Evolutionary conservation across 1,139 yeast species (phyloP).

Genomic region (Fermentozyma sake): DNA sequence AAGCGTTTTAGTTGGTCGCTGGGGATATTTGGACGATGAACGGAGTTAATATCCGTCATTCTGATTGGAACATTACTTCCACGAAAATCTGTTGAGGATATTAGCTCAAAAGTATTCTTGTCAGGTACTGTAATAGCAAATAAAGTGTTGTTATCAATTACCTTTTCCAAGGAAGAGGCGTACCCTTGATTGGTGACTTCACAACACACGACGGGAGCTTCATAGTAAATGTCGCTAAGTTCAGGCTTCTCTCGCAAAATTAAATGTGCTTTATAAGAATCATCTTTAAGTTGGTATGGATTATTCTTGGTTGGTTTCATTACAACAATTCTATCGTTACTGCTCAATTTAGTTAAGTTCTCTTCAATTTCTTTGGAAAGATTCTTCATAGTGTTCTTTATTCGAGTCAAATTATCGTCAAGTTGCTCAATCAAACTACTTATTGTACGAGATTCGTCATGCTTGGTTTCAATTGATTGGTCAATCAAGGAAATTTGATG

Average conservation of each 20-base stretch:
- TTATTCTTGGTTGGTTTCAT: conserved; percentile 27
- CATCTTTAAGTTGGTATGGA: conserved; percentile 24
- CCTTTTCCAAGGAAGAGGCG: conserved; percentile 55
- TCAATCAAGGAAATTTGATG: conserved; percentile 12
- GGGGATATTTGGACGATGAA: conserved; percentile 15
- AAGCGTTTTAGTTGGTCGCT: conserved; percentile 30
- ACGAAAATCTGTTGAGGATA: conserved; percentile 27
- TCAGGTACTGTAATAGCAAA: conserved; percentile 43
- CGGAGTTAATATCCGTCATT: conserved; percentile 12
- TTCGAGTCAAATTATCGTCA: conserved; percentile 6
- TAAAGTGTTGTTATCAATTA: conserved; percentile 51
- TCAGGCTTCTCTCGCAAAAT: conserved; percentile 25
- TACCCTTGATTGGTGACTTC: conserved; percentile 44
- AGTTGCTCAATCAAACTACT: conserved; percentile 3
- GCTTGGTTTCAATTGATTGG: conserved; percentile 10
- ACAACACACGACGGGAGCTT: conserved; percentile 75
- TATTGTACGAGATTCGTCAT: conserved; percentile 6
- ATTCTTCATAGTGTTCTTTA: conserved; percentile 6
- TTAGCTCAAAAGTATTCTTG: conserved; percentile 38
- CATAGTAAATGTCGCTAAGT: conserved; percentile 46
- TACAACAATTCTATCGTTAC: conserved; percentile 50
- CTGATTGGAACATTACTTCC: conserved; percentile 35
- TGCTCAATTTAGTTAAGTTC: conserved; percentile 27
- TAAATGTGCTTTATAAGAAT: conserved; percentile 29
- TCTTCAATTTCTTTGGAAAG: conserved; percentile 5